Base-by-base conservation (phyloP, 2,329 filamentous ascomycete genomes). In the Ceratocystis cubensis region DNA sequence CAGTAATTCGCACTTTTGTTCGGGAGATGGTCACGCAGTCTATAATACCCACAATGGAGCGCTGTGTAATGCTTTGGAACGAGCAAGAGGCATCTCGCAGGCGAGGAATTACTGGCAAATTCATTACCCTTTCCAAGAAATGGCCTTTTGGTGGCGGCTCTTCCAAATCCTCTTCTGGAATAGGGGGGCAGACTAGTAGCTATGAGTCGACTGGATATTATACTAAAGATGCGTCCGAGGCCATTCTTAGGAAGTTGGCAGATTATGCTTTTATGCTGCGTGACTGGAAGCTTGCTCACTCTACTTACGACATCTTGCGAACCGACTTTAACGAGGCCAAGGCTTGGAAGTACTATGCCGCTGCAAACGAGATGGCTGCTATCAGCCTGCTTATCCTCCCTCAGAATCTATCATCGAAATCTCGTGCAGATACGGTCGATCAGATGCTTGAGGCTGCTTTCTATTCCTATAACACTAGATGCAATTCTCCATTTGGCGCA, bases 211-310 rank as follows among this genome's bases (percentile, higher is more conserved):
- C 84, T 5, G 91, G 91, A 1, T 96, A 89, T 74, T 99, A 97
- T 75, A 81, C 83, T 30, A 88, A 90, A 0, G 91, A 96, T 69
- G 80, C 88, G 0, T 86, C 91, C 0, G 95, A 99, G 78, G 92
- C 93, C 2, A 83, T 94, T 63, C 89, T 99, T 84, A 87, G 94
- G 45, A 96, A 95, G 73, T 79, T 99, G 62, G 94, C 90, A 56
- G 94, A 99, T 74, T 97, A 93, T 76, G 87, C 91, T 10, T 96
- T 99, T 73, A 96, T 99, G 92, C 81, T 99, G 46, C 85, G 94
- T 41, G 95, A 99, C 75, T 99, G 88, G 85, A 96, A 95, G 75
- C 79, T 99, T 45, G 90, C 94, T 8, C 84, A 94, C 71, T 91
- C 88, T 13, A 96, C 90, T 0, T 99, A 96, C 74, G 93, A 99